Conservation (phyloP, 441 rosid genomes). For the Gossypium gossypioides region DNA sequence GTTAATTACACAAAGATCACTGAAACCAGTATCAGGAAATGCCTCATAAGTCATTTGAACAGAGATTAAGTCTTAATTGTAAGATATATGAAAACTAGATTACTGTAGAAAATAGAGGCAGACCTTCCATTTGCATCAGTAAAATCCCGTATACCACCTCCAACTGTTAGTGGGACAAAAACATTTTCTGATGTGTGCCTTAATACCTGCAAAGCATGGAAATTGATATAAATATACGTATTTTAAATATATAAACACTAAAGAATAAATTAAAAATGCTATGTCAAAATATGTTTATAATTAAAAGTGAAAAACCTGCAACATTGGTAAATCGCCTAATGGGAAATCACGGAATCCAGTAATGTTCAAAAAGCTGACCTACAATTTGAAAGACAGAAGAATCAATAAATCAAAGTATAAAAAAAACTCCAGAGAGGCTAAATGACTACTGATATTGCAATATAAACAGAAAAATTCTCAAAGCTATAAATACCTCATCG, state of each 20-base stretch:
- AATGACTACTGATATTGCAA: not conserved
- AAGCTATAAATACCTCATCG: constrained; percentile 58
- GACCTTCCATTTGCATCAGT: constrained; percentile 92
- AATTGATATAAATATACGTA: constrained; percentile 9
- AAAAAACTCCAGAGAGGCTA: not conserved
- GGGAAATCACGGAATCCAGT: constrained; percentile 95
- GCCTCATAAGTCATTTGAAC: not conserved
- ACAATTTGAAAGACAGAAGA: constrained; percentile 24
- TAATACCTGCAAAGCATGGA: constrained; percentile 47
- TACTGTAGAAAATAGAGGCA: not conserved
- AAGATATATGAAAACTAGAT: not conserved
- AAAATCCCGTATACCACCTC: constrained; percentile 97
- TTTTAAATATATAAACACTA: not conserved
- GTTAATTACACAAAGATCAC: not conserved
- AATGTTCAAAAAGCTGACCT: constrained; percentile 88
- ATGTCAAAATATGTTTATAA: not conserved
- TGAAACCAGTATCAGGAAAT: not conserved
- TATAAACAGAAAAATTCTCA: constrained; percentile 17
- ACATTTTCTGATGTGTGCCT: constrained; percentile 84
- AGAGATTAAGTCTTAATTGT: not conserved
- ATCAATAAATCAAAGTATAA: constrained; percentile 7
- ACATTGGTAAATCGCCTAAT: constrained; percentile 89
- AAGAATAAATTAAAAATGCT: not conserved
- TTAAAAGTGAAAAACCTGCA: constrained; percentile 49
- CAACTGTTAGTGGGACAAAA: constrained; percentile 95